A percentile compares a stretch with the other conserved stretches of the same genome.
Conservation (phyloP, 345 rosid genomes). For the Physaria fendleri region DNA sequence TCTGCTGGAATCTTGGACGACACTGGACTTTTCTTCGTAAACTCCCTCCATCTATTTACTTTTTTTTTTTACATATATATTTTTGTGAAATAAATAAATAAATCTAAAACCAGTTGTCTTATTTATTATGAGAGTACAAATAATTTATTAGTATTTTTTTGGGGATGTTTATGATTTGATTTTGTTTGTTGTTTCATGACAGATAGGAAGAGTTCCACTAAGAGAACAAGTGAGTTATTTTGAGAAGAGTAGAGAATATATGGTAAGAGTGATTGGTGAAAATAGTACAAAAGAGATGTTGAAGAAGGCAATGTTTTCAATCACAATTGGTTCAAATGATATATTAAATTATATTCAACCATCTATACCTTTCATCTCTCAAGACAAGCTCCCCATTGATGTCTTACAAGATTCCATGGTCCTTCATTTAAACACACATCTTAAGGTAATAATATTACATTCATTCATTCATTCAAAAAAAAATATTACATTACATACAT, state of each 20-base stretch:
- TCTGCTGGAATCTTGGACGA: conserved; percentile 51
- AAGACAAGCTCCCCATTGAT: conserved; percentile 28
- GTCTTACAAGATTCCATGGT: conserved; percentile 44
- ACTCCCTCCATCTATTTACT: background rate
- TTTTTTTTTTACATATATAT: background rate
- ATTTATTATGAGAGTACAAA: no score
- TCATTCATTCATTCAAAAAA: background rate
- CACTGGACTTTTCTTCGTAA: conserved; percentile 45
- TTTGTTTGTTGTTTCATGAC: no score
- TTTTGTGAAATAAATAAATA: background rate
- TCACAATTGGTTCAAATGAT: conserved; percentile 55
- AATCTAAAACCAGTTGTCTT: background rate
- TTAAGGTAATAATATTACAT: conserved; percentile 41
- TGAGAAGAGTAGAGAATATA: conserved; percentile 41
- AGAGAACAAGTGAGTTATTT: conserved; percentile 47
- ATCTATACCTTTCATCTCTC: conserved; percentile 37
- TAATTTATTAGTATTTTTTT: no score
- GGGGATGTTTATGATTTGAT: no score
- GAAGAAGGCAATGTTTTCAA: conserved; percentile 42
- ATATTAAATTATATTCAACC: conserved; percentile 46
- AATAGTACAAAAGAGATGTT: conserved; percentile 35
- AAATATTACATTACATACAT: background rate
- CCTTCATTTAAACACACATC: conserved; percentile 42
- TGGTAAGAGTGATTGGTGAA: conserved; percentile 41
- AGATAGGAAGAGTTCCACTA: conserved; percentile 50